Base-by-base conservation (phyloP, 177 flowering plant genomes). In the Vitis hybrid region DNA sequence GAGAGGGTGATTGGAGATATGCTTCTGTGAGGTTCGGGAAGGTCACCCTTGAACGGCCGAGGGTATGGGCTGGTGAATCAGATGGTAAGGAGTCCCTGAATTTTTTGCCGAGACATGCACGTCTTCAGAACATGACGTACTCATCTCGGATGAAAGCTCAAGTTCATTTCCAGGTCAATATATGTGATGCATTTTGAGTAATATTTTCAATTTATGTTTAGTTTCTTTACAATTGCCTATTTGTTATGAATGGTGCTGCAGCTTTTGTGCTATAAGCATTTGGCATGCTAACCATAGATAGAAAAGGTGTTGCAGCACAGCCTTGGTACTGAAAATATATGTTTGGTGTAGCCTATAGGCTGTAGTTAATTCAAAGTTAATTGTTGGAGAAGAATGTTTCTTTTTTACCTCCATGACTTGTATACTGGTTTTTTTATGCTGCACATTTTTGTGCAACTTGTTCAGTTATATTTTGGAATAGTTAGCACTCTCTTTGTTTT, bases 61-160 rank as follows among this genome's bases (percentile, higher is more conserved):
- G 22, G 39, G 82, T 90, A 39, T 88, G 85, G 86, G 65, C 78
- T 19, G 91, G 86, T 15, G 80, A 74, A 19, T 81, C 73, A 51
- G 54, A 73, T 29, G 73, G 58, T 1, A 74, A 71, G 10, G 88
- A 85, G 39, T 68, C 26, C 45, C 50, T 83, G 66, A 77, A 84
- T 1, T 69, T 91, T 74, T 59, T 82, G 59, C 98, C 99, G 0
- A 78, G 88, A 68, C 97, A 93, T 77, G 98, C 99, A 16, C 82
- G 98, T 20, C 89, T 94, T 53, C 97, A 93, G 82, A 86, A 88
- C 64, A 87, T 92, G 92, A 86, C 96, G 1, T 94, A 94, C 72
- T 81, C 98, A 0, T 65, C 94, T 11, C 75, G 82, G 59, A 79
- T 94, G 83, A 91, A 82, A 73, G 96, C 88, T 6, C 74, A 85